Conservation (phyloP, 805 yeast species). For the Metschnikowia cerradonensis region DNA sequence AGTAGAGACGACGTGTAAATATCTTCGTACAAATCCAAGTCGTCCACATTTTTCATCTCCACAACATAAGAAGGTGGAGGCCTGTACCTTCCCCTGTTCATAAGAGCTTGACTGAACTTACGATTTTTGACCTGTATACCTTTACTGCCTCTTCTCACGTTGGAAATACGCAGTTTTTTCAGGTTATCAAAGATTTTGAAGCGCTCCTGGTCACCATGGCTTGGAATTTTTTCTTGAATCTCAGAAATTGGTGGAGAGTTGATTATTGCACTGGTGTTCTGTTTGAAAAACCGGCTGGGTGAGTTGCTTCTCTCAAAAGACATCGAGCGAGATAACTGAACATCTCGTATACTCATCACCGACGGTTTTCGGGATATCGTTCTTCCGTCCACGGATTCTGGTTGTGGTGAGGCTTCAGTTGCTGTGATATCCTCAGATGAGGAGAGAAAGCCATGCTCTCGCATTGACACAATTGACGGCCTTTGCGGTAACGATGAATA, state of each 20-base stretch:
- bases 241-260: conserved; percentile 10
- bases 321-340: conserved; percentile 11
- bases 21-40: conserved; percentile 43
- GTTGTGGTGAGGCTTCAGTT: neutral
- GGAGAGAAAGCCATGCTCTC: conserved; percentile 9
- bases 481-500: conserved; percentile 34
- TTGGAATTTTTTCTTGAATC: neutral
- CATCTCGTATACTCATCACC: conserved; percentile 9
- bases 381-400: conserved; percentile 5
- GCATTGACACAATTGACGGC: conserved; percentile 12
- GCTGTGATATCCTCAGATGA: neutral
- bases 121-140: conserved; percentile 4
- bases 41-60: conserved; percentile 43
- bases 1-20: conserved; percentile 39
- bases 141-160: conserved; percentile 6
- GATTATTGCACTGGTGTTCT: neutral
- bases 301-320: conserved; percentile 8
- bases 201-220: conserved; percentile 4
- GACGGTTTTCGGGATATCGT: conserved; percentile 11
- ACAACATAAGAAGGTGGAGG: conserved; percentile 35
- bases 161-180: conserved; percentile 2
- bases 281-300: conserved; percentile 3
- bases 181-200: conserved; percentile 5
- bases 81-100: conserved; percentile 2
- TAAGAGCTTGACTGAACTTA: neutral